A percentile compares a stretch with the other conserved stretches of the same genome.
Conservation (phyloP, 768 basidiomycete species). For the Leccinellum rugosiceps region DNA sequence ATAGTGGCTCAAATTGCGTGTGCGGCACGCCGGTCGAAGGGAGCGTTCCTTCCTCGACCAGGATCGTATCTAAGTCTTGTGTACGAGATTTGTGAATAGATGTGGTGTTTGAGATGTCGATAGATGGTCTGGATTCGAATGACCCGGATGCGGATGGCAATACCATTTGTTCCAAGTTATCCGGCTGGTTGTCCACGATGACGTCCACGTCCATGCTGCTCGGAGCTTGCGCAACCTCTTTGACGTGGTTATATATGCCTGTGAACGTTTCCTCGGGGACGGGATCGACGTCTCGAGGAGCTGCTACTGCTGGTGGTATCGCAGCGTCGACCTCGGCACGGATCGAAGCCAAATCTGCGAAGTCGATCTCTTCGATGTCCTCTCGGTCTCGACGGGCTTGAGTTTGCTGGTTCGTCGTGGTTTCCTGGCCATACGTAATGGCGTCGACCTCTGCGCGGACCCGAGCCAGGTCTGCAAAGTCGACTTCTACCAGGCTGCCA, state of each 20-base stretch:
- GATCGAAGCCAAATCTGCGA: conserved; percentile 37
- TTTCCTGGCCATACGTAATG: conserved; percentile 2
- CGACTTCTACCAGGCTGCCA: conserved; percentile 52
- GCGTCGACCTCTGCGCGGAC: conserved; percentile 42
- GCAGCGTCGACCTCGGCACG: conserved; percentile 18
- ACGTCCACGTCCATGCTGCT: conserved; percentile 1
- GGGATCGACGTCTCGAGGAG: conserved; percentile 17
- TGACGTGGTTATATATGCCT: conserved; percentile 33
- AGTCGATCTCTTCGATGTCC: conserved; percentile 49
- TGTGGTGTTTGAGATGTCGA: conserved; percentile 6
- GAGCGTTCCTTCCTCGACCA: neutral
- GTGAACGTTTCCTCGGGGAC: conserved; percentile 35
- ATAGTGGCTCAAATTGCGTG: neutral
- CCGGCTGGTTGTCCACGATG: neutral
- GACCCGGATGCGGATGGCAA: neutral
- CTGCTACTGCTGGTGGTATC: neutral
- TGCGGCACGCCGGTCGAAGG: neutral
- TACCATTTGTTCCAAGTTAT: neutral
- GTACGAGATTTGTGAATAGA: neutral
- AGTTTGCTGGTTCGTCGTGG: neutral
- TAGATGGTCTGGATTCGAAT: conserved; percentile 2
- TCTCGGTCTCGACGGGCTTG: conserved; percentile 35
- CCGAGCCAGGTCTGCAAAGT: conserved; percentile 60
- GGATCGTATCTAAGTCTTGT: neutral
- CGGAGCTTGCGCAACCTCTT: neutral